Evolutionary conservation across 1,284 basidiomycete species (phyloP), one percentile per base, ranked within the genome.

Genomic region (Leccinum variabile): DNA sequence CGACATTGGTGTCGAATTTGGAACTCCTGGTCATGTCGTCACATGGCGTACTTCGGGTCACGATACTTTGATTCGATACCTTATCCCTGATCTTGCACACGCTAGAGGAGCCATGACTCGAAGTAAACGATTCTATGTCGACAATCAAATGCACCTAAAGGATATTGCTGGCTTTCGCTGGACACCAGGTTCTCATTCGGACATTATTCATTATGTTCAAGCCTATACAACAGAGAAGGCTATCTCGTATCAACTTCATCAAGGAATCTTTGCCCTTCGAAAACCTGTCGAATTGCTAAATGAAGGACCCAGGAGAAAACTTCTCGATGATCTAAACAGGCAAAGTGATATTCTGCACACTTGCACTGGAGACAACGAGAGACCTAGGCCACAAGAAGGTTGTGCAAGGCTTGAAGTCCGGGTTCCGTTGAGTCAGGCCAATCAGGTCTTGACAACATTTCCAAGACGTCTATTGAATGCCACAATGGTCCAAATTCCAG

Each of bases 221-320:
- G 65, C 62, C 0, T 68, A 69, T 2, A 69, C 62, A 2, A 68
- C 62, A 0, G 56, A 68, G 9, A 68, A 68, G 18, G 1, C 56
- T 0, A 18, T 68, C 0, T 62, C 61, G 1, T 68, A 68, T 25
- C 67, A 69, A 35, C 63, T 61, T 1, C 63, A 68, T n/a, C 1
- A 46, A 0, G 56, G 60, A 7, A 39, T 68, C 0, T 68, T 64
- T 25, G 63, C 46, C 8, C 22, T 50, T 25, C 22, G 46, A 25
- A 50, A 50, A 13, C 46, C 46, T 6, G 11, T 13, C 5, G 22
- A 50, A 50, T 25, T 50, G 18, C 22, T 50, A 13, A 25, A 50
- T 28, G 46, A 50, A 50, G 18, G 46, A 18, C 22, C 10, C 8
- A 8, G 46, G 18, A 50, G 22, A 25, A 50, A 50, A 13, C 46